Percentiles rank a stretch among this genome's conserved stretches.
Evolutionary conservation across 441 rosid species (phyloP).

Genomic region (Gossypium davidsonii): DNA sequence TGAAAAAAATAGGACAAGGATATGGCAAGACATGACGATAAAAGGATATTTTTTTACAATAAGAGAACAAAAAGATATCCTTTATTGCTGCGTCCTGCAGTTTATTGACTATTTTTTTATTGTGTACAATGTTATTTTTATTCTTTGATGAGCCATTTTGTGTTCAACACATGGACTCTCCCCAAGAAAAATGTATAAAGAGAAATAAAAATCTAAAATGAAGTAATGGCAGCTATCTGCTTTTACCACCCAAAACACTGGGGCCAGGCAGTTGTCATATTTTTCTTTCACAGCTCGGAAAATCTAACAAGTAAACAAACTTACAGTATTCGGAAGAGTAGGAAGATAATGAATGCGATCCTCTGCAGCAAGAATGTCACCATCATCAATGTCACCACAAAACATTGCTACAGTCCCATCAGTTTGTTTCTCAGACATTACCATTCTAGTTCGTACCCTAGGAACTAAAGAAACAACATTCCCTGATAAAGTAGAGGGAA

Average conservation of each 20-base stretch:
- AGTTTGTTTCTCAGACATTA: constrained; percentile 71
- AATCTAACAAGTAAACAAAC: constrained; percentile 26
- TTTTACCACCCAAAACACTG: background rate
- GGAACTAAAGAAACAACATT: constrained; percentile 37
- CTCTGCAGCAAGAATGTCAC: constrained; percentile 63
- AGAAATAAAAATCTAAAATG: background rate
- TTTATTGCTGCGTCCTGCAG: background rate
- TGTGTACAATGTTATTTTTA: background rate
- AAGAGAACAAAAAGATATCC: background rate
- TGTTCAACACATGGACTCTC: background rate
- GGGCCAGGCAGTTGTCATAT: background rate
- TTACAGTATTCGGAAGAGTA: constrained; percentile 75
- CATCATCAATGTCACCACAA: constrained; percentile 76
- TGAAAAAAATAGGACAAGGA: background rate
- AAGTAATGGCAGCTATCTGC: background rate
- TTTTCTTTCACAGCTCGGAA: background rate
- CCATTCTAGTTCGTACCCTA: constrained; percentile 45
- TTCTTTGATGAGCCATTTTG: background rate
- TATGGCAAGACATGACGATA: background rate
- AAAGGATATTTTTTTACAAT: background rate
- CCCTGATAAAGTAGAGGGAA: constrained; percentile 33
- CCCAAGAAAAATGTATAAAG: background rate
- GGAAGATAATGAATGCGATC: constrained; percentile 71
- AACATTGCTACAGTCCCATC: constrained; percentile 84
- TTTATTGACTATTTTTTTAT: background rate